Conservation (phyloP, 2,329 filamentous ascomycete species). For the Fusarium transvaalense region DNA sequence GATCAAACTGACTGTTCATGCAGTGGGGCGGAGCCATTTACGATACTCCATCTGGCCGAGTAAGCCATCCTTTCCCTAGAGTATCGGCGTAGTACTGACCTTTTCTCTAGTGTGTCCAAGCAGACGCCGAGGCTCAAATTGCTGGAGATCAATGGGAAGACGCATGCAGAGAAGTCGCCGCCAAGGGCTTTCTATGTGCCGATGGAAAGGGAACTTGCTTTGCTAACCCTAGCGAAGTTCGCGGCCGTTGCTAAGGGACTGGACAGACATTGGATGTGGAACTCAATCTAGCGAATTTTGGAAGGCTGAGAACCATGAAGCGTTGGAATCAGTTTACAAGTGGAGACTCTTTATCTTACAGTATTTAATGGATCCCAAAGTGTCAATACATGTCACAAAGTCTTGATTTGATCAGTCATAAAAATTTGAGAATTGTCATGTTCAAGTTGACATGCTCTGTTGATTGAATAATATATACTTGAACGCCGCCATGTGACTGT, state of each 20-base stretch:
- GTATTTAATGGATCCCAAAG: not conserved
- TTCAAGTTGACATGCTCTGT: not conserved
- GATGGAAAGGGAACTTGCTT: slow-evolving; percentile 42
- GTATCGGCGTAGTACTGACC: not conserved
- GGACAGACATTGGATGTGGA: too few species aligned
- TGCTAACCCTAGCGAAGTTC: slow-evolving; percentile 19
- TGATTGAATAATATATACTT: not conserved
- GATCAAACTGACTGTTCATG: not conserved
- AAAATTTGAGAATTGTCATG: not conserved
- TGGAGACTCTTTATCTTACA: too few species aligned
- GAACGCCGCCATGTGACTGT: too few species aligned
- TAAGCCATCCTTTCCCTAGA: not conserved
- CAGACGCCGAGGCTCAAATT: slow-evolving; percentile 21
- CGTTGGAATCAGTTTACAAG: not conserved
- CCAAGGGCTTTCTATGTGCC: slow-evolving; percentile 32
- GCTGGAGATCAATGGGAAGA: slow-evolving; percentile 44
- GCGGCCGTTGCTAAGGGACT: slow-evolving; percentile 25
- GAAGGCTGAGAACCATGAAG: not conserved
- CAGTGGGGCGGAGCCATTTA: slow-evolving; percentile 38
- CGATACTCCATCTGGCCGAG: slow-evolving; percentile 32
- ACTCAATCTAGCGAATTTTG: too few species aligned
- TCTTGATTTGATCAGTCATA: not conserved
- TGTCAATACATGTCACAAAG: too few species aligned
- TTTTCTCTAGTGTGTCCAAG: slow-evolving; percentile 19
- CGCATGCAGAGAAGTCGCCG: slow-evolving; percentile 35